A percentile compares a stretch with the other conserved stretches of the same genome.
phyloP scores from a whole-genome alignment of 441 rosid species.

The Populus hybrid region DNA sequence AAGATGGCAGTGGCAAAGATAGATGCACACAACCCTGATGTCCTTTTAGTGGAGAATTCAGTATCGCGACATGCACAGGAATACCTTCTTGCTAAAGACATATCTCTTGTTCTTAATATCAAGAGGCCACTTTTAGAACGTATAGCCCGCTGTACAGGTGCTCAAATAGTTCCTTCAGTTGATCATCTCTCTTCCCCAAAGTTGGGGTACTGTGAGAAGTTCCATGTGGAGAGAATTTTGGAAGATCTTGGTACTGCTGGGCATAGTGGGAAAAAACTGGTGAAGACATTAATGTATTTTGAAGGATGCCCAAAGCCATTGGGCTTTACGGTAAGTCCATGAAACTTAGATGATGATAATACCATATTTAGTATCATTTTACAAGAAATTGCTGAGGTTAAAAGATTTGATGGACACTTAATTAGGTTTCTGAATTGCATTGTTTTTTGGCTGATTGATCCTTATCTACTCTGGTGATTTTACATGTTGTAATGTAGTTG shows the following conservation, averaged over 20 bases:
- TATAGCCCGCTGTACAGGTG: slow-evolving; percentile 94
- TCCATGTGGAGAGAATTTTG: slow-evolving; percentile 71
- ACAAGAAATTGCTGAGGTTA: background rate
- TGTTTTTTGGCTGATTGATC: background rate
- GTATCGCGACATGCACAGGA: slow-evolving; percentile 97
- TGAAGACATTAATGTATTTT: slow-evolving; percentile 92
- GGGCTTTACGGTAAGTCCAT: slow-evolving; percentile 90
- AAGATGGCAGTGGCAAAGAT: slow-evolving; percentile 99
- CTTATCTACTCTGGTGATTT: background rate
- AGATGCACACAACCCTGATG: slow-evolving; percentile 79
- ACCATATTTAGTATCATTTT: background rate
- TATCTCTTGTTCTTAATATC: too few species aligned
- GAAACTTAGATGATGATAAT: slow-evolving; percentile 1
- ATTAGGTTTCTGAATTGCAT: slow-evolving; percentile 3
- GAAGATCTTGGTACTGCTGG: slow-evolving; percentile 88
- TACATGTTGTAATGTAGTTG: background rate
- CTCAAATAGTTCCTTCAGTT: slow-evolving; percentile 87
- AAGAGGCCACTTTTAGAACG: too few species aligned
- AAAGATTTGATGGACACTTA: background rate
- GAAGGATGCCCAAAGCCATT: slow-evolving; percentile 98
- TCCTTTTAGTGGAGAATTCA: slow-evolving; percentile 94
- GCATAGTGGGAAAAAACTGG: slow-evolving; percentile 73
- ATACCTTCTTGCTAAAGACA: slow-evolving; percentile 84
- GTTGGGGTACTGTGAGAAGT: slow-evolving; percentile 85
- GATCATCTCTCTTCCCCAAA: slow-evolving; percentile 92